These are phyloP conservation scores for Cutaneotrichosporon daszewskae DNA, from an alignment of 1,284 basidiomycete species.

Conservation along the genomic window DNA sequence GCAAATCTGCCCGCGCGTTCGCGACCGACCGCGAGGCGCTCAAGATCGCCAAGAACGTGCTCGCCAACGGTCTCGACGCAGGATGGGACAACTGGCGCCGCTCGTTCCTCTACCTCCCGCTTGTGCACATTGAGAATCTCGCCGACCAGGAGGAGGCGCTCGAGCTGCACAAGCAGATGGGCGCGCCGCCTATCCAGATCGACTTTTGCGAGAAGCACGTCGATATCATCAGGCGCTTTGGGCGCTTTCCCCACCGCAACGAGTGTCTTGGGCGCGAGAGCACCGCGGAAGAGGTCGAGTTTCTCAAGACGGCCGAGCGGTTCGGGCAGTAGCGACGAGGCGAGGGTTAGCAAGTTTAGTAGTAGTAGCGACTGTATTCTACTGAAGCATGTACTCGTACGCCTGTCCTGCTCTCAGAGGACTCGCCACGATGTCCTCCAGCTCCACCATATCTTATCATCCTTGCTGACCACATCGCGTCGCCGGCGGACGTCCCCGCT, in stretches of 20 bases:
- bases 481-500: too few species aligned
- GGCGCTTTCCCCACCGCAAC: conserved; percentile 11
- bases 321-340: conserved; percentile 6
- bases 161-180: too few species aligned
- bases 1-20: conserved; percentile 3
- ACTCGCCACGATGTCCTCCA: too few species aligned
- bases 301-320: not conserved
- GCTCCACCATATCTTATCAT: too few species aligned
- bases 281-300: conserved; percentile 6
- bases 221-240: conserved; percentile 5
- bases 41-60: conserved; percentile 1
- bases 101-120: conserved; percentile 11
- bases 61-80: conserved; percentile 4
- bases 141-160: conserved; percentile 7
- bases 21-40: conserved; percentile 8
- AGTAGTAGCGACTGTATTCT: too few species aligned
- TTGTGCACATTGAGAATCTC: conserved; percentile 7
- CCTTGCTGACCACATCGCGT: too few species aligned
- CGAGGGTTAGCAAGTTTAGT: not conserved
- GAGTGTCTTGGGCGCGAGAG: conserved; percentile 1
- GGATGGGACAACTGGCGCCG: not conserved
- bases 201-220: conserved; percentile 1
- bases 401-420: too few species aligned
- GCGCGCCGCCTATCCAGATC: not conserved
- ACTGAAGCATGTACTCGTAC: too few species aligned